Percentiles rank a stretch among this genome's conserved stretches.
These are phyloP conservation scores for Luzula sylvatica DNA, from an alignment of 176 grass and related monocot species.

Conservation along the genomic window DNA sequence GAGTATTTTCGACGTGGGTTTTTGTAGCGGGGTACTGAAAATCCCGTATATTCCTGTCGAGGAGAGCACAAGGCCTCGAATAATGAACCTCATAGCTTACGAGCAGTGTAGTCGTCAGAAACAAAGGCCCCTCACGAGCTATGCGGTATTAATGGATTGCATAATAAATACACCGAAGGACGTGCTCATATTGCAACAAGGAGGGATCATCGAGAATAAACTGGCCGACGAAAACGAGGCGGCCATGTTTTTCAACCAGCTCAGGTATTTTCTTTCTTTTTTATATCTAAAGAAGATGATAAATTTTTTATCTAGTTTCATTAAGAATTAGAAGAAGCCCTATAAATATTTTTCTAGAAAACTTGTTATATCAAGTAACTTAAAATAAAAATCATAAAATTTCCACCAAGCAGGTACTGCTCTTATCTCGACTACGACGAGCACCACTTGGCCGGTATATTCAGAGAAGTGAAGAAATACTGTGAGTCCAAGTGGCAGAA, in stretches of 20 bases:
- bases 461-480: slow-evolving; percentile 12
- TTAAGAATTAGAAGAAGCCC: too few species aligned
- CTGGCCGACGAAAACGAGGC: background rate
- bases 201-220: slow-evolving; percentile 19
- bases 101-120: slow-evolving; percentile 9
- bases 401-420: background rate
- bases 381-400: too few species aligned
- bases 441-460: slow-evolving; percentile 3
- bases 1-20: slow-evolving; percentile 3
- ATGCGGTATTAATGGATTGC: slow-evolving; percentile 15
- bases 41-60: slow-evolving; percentile 3
- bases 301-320: too few species aligned
- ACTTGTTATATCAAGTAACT: too few species aligned
- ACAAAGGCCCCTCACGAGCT: background rate
- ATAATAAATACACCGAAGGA: slow-evolving; percentile 6
- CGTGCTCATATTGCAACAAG: slow-evolving; percentile 6
- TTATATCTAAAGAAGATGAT: too few species aligned
- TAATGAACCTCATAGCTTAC: slow-evolving; percentile 19
- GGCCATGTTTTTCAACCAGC: slow-evolving; percentile 13
- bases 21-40: slow-evolving; percentile 5
- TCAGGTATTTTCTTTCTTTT: background rate
- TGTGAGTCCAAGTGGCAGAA: slow-evolving; percentile 16
- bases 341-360: too few species aligned
- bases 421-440: background rate
- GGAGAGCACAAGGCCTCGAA: slow-evolving; percentile 5